Conservation (phyloP, 257 asterid species). For the Petrea volubilis region DNA sequence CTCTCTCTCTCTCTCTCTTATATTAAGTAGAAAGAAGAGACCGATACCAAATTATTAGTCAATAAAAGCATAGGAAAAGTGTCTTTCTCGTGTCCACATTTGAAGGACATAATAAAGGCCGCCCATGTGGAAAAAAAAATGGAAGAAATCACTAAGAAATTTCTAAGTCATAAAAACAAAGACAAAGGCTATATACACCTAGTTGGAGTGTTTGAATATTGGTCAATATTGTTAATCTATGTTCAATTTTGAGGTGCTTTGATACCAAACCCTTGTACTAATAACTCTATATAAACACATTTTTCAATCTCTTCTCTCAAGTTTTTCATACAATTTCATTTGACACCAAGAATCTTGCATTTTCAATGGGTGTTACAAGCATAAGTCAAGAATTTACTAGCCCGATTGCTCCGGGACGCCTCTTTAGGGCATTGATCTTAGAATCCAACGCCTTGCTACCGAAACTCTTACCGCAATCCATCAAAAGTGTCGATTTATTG, state of each 20-base stretch:
- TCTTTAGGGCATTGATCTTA: conserved; percentile 47
- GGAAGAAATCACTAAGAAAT: not conserved
- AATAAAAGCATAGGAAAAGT: not conserved
- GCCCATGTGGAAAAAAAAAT: conserved; percentile 20
- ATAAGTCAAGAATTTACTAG: conserved; percentile 33
- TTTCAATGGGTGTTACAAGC: conserved; percentile 34
- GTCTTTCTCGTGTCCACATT: not conserved
- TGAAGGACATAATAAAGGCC: not conserved
- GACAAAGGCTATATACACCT: conserved; percentile 5
- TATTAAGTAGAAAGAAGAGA: not conserved
- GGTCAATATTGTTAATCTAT: not conserved
- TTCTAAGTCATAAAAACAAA: not conserved
- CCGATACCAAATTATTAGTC: not conserved
- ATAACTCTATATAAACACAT: conserved; percentile 4
- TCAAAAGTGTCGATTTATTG: conserved; percentile 33
- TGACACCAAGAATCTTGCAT: not conserved
- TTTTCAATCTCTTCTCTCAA: not conserved
- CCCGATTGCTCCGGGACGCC: conserved; percentile 29
- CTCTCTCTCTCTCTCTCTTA: too few species aligned
- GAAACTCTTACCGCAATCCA: conserved; percentile 39
- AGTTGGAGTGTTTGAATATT: not conserved
- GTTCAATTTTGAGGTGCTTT: conserved; percentile 17
- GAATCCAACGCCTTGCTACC: conserved; percentile 41
- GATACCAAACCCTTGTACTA: not conserved
- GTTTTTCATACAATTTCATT: not conserved